Base-by-base conservation (phyloP, 1,284 basidiomycete species). In the Mycosarcoma maydis region DNA sequence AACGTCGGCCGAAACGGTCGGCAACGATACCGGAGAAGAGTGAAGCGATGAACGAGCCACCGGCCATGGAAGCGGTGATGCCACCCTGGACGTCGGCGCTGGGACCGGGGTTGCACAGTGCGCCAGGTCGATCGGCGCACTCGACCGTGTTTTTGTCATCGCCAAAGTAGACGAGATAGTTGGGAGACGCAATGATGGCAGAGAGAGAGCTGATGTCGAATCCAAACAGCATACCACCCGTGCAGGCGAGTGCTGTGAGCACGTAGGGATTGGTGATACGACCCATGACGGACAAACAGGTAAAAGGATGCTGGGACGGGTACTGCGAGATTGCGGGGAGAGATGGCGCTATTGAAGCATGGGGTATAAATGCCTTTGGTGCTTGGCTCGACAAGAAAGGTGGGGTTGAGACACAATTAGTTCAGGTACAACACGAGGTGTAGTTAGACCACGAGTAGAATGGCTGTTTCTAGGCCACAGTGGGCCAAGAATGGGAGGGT, bases 1-100 rank as follows among this genome's bases (percentile, higher is more conserved):
- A 34, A 19, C 65, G 53, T 30, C 71, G 56, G 29, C 71, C 71
- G 33, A 68, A 38, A 20, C 59, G 50, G 48, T 73, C 71, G 16
- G 62, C 30, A 13, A 73, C 26, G 36, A 58, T 41, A 30, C 68
- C 71, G 6, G 68, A 66, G 51, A 67, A 45, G 41, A 73, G 44
- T 11, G 71, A 58, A 29, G 70, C 62, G 43, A 73, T 16, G 46
- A 67, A 67, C 26, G 68, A 67, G 33, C 71, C 71, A 32, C 57
- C 71, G 17, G 71, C 49, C 71, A 73, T 72, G 24, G 62, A 54
- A 39, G 69, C 64, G 16, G 69, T 72, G 56, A 72, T 62, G 30
- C 69, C 69, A 36, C 62, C 69, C 24, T 72, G 69, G 1, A 68
- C 41, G 33, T 51, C 23, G 16, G 58, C 41, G 24, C 42, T 42